Conservation (phyloP, 2,329 filamentous ascomycete species). For the Fusarium penzigii region DNA sequence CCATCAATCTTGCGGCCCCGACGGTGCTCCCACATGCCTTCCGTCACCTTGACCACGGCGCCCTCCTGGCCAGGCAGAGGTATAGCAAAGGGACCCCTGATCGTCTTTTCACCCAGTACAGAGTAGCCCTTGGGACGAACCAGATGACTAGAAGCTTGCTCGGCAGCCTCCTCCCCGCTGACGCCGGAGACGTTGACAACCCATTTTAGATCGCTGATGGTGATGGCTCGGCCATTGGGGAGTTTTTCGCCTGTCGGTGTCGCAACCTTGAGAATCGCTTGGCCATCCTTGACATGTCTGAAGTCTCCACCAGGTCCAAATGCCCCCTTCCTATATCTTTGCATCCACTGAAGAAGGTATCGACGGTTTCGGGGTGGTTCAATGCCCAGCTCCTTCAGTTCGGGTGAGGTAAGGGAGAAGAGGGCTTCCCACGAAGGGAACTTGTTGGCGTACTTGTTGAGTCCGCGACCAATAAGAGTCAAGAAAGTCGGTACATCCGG, state of each 20-base stretch:
- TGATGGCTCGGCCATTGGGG: neutral
- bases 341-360: slow-evolving; percentile 86
- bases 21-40: slow-evolving; percentile 92
- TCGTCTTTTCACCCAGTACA: slow-evolving; percentile 66
- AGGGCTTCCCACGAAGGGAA: slow-evolving; percentile 89
- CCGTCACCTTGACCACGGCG: slow-evolving; percentile 69
- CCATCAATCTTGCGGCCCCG: slow-evolving; percentile 92
- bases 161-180: slow-evolving; percentile 28
- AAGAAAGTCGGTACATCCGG: slow-evolving; percentile 86
- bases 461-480: slow-evolving; percentile 83
- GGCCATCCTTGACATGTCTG: slow-evolving; percentile 63
- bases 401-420: slow-evolving; percentile 75
- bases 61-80: slow-evolving; percentile 65
- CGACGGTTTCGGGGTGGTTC: slow-evolving; percentile 80
- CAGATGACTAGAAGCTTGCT: slow-evolving; percentile 10
- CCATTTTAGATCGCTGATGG: slow-evolving; percentile 46
- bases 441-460: slow-evolving; percentile 80
- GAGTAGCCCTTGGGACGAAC: slow-evolving; percentile 52
- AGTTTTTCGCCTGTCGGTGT: slow-evolving; percentile 40
- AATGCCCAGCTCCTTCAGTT: slow-evolving; percentile 81
- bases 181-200: slow-evolving; percentile 57
- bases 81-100: slow-evolving; percentile 74
- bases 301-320: slow-evolving; percentile 85
- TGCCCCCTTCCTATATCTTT: slow-evolving; percentile 76
- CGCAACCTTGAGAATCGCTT: slow-evolving; percentile 52